phyloP scores from a whole-genome alignment of 768 basidiomycete species.

The Xerocomellus chrysenteron region DNA sequence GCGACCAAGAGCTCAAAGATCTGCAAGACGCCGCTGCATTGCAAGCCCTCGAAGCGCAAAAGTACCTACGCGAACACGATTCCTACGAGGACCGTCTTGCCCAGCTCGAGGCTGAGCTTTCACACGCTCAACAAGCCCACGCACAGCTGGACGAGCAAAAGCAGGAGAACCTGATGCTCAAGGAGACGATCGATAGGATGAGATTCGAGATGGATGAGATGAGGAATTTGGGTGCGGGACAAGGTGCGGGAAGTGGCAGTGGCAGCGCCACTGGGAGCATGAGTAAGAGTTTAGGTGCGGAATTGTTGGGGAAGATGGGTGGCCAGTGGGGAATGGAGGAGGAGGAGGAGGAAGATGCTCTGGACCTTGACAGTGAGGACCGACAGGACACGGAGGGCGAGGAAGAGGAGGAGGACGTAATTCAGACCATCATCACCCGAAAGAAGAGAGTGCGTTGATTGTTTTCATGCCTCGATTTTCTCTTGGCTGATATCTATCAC shows the following conservation, averaged over 20 bases:
- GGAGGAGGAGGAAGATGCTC: constrained; percentile 39
- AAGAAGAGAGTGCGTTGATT: constrained; percentile 61
- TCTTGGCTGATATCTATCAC: constrained; percentile 11
- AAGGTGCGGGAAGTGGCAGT: constrained; percentile 41
- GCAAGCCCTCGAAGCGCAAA: constrained; percentile 63
- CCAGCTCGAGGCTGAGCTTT: constrained; percentile 71
- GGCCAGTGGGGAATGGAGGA: constrained; percentile 42
- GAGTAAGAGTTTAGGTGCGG: constrained; percentile 75
- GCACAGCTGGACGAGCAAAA: constrained; percentile 86
- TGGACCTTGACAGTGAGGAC: constrained; percentile 40
- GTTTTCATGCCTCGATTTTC: constrained; percentile 4
- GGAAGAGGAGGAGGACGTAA: constrained; percentile 59
- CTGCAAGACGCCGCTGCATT: constrained; percentile 58
- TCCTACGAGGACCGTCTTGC: constrained; percentile 69
- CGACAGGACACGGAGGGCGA: constrained; percentile 62
- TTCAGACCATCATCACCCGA: constrained; percentile 87
- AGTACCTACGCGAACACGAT: constrained; percentile 68
- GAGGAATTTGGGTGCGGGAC: constrained; percentile 46
- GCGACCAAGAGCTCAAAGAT: constrained; percentile 71
- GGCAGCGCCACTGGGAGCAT: constrained; percentile 56
- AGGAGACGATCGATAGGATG: constrained; percentile 95
- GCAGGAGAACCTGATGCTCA: constrained; percentile 88
- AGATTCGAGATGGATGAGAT: constrained; percentile 93
- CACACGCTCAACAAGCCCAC: constrained; percentile 67
- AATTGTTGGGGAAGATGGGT: constrained; percentile 64